phyloP scores from a whole-genome alignment of 2,329 filamentous ascomycete species.

The Sphaceloma murrayae region DNA sequence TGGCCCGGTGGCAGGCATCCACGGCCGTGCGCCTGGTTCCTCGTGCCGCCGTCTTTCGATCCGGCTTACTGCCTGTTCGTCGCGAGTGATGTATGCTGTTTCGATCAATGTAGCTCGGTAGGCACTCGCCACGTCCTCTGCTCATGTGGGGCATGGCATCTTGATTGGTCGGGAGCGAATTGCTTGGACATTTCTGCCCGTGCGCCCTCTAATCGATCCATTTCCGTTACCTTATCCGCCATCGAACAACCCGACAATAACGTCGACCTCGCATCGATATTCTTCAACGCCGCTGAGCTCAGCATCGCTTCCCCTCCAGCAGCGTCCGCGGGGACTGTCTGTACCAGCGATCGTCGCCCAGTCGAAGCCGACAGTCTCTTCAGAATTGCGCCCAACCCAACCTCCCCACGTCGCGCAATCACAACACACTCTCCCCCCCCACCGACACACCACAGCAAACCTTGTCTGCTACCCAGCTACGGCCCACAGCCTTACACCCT shows the following conservation, averaged over 20 bases:
- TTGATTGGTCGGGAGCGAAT: background rate
- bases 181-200: background rate
- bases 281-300: constrained; percentile 4
- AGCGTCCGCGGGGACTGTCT: constrained; percentile 2
- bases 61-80: no score
- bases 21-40: no score
- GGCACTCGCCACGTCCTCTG: background rate
- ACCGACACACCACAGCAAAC: constrained; percentile 1
- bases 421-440: constrained; percentile 1
- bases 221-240: constrained; percentile 4
- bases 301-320: background rate
- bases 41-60: no score
- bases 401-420: constrained; percentile 1
- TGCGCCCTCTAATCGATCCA: background rate
- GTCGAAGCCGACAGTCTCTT: background rate
- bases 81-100: no score
- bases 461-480: background rate
- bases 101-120: no score
- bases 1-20: no score
- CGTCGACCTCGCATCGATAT: constrained; percentile 13
- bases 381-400: no score
- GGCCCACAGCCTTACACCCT: constrained; percentile 1
- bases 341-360: background rate
- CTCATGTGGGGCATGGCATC: background rate
- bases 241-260: constrained; percentile 1